Percentiles rank a stretch among this genome's conserved stretches.
These are phyloP conservation scores for Peronosclerospora sorghi DNA, from an alignment of 352 stramenopile genomes.

Conservation along the genomic window DNA sequence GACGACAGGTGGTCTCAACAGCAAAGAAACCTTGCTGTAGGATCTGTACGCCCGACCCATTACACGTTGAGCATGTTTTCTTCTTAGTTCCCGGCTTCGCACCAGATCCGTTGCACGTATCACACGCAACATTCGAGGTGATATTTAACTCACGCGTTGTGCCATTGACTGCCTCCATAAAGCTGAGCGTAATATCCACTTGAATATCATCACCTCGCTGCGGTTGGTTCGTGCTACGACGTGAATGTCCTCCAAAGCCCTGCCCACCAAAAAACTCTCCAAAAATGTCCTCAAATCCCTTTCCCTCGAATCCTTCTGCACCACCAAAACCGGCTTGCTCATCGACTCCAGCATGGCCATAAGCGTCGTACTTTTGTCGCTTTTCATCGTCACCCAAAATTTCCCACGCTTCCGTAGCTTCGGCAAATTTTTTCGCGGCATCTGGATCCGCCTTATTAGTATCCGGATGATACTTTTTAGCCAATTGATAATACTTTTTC, in stretches of 20 bases:
- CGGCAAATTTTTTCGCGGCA: slow-evolving; percentile 87
- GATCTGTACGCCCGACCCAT: slow-evolving; percentile 77
- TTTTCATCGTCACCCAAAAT: slow-evolving; percentile 89
- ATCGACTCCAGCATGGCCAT: slow-evolving; percentile 91
- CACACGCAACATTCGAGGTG: slow-evolving; percentile 65
- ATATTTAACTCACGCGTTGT: slow-evolving; percentile 83
- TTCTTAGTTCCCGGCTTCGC: slow-evolving; percentile 77
- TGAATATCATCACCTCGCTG: slow-evolving; percentile 90
- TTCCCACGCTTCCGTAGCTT: slow-evolving; percentile 91
- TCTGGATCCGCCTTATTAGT: slow-evolving; percentile 91
- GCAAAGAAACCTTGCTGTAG: slow-evolving; percentile 86
- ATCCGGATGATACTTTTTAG: slow-evolving; percentile 97
- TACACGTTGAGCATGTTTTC: slow-evolving; percentile 69
- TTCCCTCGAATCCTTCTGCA: slow-evolving; percentile 44
- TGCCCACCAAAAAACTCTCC: slow-evolving; percentile 76
- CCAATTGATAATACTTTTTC: slow-evolving; percentile 95
- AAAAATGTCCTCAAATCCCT: slow-evolving; percentile 87
- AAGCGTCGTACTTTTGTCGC: slow-evolving; percentile 89
- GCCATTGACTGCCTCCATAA: slow-evolving; percentile 93
- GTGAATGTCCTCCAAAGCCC: slow-evolving; percentile 57
- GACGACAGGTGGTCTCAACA: slow-evolving; percentile 77
- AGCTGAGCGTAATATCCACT: slow-evolving; percentile 87
- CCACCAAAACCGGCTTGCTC: slow-evolving; percentile 70
- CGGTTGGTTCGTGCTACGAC: slow-evolving; percentile 51
- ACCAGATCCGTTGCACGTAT: slow-evolving; percentile 66